phyloP scores from a whole-genome alignment of 1,139 yeast species.

The Meyerozyma elateridarum region DNA sequence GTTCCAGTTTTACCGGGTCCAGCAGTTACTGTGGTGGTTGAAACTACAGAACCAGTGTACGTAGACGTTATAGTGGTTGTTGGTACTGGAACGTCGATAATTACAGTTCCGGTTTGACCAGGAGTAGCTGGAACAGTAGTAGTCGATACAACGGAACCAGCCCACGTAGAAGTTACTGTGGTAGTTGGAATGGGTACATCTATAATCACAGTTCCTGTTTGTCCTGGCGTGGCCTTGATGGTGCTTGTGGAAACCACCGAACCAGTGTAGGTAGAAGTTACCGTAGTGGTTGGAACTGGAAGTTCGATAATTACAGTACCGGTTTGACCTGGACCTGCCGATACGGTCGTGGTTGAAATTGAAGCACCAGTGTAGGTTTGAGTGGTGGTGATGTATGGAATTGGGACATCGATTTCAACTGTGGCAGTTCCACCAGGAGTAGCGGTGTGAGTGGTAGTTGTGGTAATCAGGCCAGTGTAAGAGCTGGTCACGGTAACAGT shows the following conservation, averaged over 20 bases:
- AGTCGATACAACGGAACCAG: conserved; percentile 7
- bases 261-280: conserved; percentile 8
- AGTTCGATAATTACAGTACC: conserved; percentile 8
- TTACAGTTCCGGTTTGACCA: conserved; percentile 4
- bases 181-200: conserved; percentile 9
- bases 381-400: conserved; percentile 11
- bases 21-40: conserved; percentile 4
- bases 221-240: conserved; percentile 7
- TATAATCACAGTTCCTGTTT: conserved; percentile 10
- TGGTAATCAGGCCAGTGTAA: conserved; percentile 3
- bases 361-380: conserved; percentile 11
- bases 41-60: conserved; percentile 5
- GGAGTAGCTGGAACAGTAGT: conserved; percentile 1
- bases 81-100: conserved; percentile 4
- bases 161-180: conserved; percentile 8
- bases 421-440: conserved; percentile 4
- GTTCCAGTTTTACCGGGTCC: conserved; percentile 11
- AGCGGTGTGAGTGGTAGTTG: neutral
- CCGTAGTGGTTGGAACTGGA: conserved; percentile 8
- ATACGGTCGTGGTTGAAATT: conserved; percentile 8
- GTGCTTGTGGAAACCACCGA: conserved; percentile 9
- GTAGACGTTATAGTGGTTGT: conserved; percentile 6
- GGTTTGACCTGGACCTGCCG: conserved; percentile 10
- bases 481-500: conserved; percentile 4
- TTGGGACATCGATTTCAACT: conserved; percentile 6